Evolutionary conservation across 1,284 basidiomycete genomes (phyloP), one percentile per base, ranked within the genome.

Genomic region (Papiliotrema fonsecae): DNA sequence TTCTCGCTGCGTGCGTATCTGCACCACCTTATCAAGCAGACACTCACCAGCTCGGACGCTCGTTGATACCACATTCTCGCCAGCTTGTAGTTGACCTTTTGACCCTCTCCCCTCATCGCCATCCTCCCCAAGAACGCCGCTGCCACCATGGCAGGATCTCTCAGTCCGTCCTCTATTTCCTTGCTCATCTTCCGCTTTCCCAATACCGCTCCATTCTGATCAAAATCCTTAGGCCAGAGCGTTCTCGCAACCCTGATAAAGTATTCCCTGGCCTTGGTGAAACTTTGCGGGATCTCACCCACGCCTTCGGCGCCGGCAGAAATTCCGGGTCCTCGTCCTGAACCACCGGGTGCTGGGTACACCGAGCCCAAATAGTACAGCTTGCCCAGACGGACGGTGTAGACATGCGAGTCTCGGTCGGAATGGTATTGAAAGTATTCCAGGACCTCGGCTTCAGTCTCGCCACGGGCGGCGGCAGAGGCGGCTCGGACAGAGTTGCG

Each of bases 31-130:
- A 26, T 13, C 18, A 14, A 3, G 6, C 16, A n/a, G 22, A 10
- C 38, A 62, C 70, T 67, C 49, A 74, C 75, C 50, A 74, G 79
- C 47, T 84, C 83, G 5, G 81, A 84, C 0, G 91, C 94, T 38
- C 93, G 79, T 60, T 90, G 85, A 63, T 93, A 93, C 96, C 96
- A 99, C 74, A 94, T 81, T 75, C 84, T 88, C 13, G 94, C 96
- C 51, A 82, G 75, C 19, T 75, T 76, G 35, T 81, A 79, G 71
- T 97, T 88, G 56, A 80, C 78, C 62, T 84, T 84, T 22, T 90
- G 83, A 9, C 94, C 94, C 69, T 98, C 96, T 0, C 94, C 94
- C 32, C 96, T 79, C 34, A 99, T 74, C 60, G 87, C 88, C 91
- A 98, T 97, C 50, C 88, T 80, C 0, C 94, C 96, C 2, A 98